Conservation (phyloP, 1,284 basidiomycete genomes). For the Malassezia dermatis region DNA sequence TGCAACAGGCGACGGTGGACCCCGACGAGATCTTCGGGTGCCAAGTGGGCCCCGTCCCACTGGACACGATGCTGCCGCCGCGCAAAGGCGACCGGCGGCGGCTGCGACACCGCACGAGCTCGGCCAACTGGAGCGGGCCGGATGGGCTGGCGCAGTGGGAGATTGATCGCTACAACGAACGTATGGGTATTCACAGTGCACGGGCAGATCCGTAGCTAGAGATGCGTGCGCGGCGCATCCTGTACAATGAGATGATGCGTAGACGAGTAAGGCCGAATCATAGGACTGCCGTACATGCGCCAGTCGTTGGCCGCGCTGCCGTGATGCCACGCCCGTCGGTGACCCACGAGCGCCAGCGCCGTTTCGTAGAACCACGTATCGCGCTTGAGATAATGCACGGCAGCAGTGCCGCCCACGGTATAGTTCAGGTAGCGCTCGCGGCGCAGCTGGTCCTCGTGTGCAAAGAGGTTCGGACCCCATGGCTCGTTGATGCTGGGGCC, state of each 20-base stretch:
- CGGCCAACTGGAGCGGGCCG: slow-evolving; percentile 38
- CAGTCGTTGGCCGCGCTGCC: slow-evolving; percentile 32
- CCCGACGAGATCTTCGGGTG: slow-evolving; percentile 44
- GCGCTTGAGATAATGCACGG: slow-evolving; percentile 94
- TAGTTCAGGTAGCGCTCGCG: slow-evolving; percentile 44
- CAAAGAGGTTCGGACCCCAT: slow-evolving; percentile 19
- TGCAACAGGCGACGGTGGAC: slow-evolving; percentile 32
- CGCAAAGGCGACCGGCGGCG: slow-evolving; percentile 19
- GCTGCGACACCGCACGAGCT: slow-evolving; percentile 25
- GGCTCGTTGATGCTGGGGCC: slow-evolving; percentile 5
- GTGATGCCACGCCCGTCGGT: slow-evolving; percentile 54
- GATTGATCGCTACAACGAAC: slow-evolving; percentile 43
- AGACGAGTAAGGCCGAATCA: slow-evolving; percentile 16
- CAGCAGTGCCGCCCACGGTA: slow-evolving; percentile 69
- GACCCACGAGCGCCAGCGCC: slow-evolving; percentile 70
- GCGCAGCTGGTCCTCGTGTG: slow-evolving; percentile 53
- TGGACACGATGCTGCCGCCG: slow-evolving; percentile 36
- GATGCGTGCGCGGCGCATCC: not conserved
- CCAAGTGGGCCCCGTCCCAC: slow-evolving; percentile 33
- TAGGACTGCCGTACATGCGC: slow-evolving; percentile 37
- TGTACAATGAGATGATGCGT: not conserved
- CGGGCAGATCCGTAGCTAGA: not conserved
- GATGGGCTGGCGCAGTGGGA: slow-evolving; percentile 42
- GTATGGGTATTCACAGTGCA: slow-evolving; percentile 30
- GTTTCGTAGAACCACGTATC: slow-evolving; percentile 93